These are phyloP conservation scores for Apiospora hydei DNA, from an alignment of 2,329 filamentous ascomycete species.

Conservation along the genomic window DNA sequence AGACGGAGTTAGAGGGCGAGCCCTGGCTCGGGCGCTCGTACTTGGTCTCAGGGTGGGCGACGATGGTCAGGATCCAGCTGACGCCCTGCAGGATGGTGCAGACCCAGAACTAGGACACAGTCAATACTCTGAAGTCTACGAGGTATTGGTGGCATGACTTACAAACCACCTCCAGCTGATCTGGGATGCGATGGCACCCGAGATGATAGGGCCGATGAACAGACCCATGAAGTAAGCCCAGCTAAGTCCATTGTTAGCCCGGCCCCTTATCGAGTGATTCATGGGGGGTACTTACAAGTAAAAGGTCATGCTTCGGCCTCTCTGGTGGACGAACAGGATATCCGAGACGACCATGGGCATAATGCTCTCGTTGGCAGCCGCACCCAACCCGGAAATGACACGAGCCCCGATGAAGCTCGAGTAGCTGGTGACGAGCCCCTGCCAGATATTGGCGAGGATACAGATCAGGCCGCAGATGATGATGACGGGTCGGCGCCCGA, in stretches of 20 bases:
- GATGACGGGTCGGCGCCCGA: constrained; percentile 43
- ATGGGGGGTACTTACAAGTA: constrained; percentile 36
- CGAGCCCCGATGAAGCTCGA: constrained; percentile 42
- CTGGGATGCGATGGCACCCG: constrained; percentile 41
- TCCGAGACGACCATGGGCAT: constrained; percentile 46
- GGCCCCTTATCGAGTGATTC: neutral
- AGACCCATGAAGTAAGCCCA: constrained; percentile 44
- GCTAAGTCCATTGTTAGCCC: constrained; percentile 25
- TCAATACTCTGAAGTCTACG: neutral
- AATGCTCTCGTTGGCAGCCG: constrained; percentile 43
- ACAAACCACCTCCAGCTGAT: constrained; percentile 44
- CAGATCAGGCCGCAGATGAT: constrained; percentile 42
- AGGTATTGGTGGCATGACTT: constrained; percentile 25
- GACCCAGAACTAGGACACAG: constrained; percentile 39
- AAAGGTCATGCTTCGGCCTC: constrained; percentile 39
- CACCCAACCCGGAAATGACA: constrained; percentile 42
- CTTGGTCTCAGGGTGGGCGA: constrained; percentile 41
- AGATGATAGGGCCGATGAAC: constrained; percentile 44
- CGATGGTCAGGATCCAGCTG: constrained; percentile 38
- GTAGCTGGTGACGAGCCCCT: constrained; percentile 40
- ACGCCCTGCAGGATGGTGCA: constrained; percentile 42
- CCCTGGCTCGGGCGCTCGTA: constrained; percentile 42
- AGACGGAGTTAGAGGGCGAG: neutral
- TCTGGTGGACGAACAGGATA: constrained; percentile 41
- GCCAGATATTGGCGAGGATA: constrained; percentile 43